Percentiles rank a stretch among this genome's conserved stretches.
phyloP scores from a whole-genome alignment of 768 basidiomycete species.

The Daedaleopsis sinensis region DNA sequence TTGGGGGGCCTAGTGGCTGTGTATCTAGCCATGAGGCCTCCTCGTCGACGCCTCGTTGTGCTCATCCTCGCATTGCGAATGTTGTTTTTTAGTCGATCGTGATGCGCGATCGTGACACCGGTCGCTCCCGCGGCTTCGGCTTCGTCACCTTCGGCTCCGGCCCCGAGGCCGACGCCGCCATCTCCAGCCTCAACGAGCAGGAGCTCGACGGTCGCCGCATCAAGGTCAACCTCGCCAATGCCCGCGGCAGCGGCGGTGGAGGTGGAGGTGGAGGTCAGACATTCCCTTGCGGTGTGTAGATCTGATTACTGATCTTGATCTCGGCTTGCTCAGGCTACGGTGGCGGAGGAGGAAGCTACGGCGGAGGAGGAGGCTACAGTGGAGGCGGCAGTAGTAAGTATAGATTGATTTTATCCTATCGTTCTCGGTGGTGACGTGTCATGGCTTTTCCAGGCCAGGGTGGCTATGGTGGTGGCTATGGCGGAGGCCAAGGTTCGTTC shows the following conservation, averaged over 20 bases:
- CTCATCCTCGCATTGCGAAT: conserved; percentile 31
- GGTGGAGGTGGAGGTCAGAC: conserved; percentile 39
- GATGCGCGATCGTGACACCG: conserved; percentile 98
- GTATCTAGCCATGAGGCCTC: conserved; percentile 14
- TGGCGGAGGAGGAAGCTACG: conserved; percentile 35
- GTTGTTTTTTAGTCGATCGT: conserved; percentile 77
- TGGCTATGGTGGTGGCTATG: conserved; percentile 29
- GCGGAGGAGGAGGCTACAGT: conserved; percentile 10
- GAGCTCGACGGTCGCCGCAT: conserved; percentile 93
- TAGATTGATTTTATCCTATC: conserved; percentile 13
- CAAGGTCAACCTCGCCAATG: conserved; percentile 84
- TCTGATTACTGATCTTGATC: neutral
- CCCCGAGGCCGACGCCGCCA: conserved; percentile 79
- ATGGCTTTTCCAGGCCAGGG: conserved; percentile 33
- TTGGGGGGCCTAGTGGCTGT: conserved; percentile 26
- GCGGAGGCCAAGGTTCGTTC: conserved; percentile 23
- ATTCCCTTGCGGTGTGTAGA: neutral
- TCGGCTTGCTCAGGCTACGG: conserved; percentile 28
- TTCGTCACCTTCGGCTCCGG: conserved; percentile 78
- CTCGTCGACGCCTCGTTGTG: conserved; percentile 22
- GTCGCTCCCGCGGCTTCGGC: conserved; percentile 95
- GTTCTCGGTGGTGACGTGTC: conserved; percentile 29
- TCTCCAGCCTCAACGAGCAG: conserved; percentile 78
- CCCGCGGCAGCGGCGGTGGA: conserved; percentile 59
- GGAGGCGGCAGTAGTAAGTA: too few relatives aligned